These are phyloP conservation scores for Talaromyces verruculosus DNA, from an alignment of 2,329 filamentous ascomycete species.

Conservation along the genomic window DNA sequence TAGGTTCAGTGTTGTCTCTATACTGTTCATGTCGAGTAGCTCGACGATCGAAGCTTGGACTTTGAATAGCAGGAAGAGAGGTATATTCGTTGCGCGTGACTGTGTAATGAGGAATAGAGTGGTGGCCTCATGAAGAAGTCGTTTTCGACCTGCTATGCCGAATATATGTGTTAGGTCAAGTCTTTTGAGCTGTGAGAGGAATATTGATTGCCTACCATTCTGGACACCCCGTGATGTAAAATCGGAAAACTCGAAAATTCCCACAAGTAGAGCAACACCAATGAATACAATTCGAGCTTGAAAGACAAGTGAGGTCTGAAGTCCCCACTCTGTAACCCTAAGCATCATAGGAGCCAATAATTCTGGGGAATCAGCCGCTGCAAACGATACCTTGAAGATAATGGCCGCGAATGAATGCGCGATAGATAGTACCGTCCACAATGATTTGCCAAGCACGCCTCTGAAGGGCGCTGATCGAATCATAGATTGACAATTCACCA, in stretches of 20 bases:
- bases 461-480: slow-evolving; percentile 30
- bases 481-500: slow-evolving; percentile 55
- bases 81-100: slow-evolving; percentile 79
- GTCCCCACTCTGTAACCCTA: slow-evolving; percentile 36
- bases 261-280: slow-evolving; percentile 40
- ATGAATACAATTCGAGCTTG: slow-evolving; percentile 55
- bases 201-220: neutral
- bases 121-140: slow-evolving; percentile 62
- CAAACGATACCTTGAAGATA: slow-evolving; percentile 87
- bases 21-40: slow-evolving; percentile 41
- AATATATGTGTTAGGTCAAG: neutral
- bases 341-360: slow-evolving; percentile 54
- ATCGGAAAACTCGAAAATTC: slow-evolving; percentile 28
- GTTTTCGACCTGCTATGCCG: slow-evolving; percentile 24
- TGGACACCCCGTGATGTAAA: slow-evolving; percentile 12
- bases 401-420: slow-evolving; percentile 59
- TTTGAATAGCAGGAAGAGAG: slow-evolving; percentile 75
- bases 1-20: slow-evolving; percentile 66
- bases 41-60: slow-evolving; percentile 57
- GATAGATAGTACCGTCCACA: slow-evolving; percentile 37
- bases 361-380: slow-evolving; percentile 82
- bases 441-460: slow-evolving; percentile 23
- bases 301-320: slow-evolving; percentile 47
- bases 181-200: neutral
- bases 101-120: slow-evolving; percentile 83